These are phyloP conservation scores for Panaeolus papilionaceus DNA, from an alignment of 768 basidiomycete species.

Conservation along the genomic window DNA sequence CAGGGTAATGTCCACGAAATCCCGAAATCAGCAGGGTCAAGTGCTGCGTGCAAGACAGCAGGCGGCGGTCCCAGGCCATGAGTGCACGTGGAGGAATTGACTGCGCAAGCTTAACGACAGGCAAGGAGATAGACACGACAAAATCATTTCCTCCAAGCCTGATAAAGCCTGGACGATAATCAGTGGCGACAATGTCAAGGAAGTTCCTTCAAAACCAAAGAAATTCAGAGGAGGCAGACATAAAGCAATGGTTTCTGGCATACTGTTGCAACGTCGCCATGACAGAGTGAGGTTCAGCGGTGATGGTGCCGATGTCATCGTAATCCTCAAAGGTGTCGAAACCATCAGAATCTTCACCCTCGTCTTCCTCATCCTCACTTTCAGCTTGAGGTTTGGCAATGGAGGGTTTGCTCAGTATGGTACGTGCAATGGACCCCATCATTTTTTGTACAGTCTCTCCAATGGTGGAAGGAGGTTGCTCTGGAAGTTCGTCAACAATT, in stretches of 20 bases:
- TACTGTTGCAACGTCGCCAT: constrained; percentile 39
- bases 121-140: constrained; percentile 61
- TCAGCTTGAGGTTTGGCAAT: constrained; percentile 7
- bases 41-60: constrained; percentile 61
- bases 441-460: constrained; percentile 51
- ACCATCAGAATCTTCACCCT: constrained; percentile 31
- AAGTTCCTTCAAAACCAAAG: constrained; percentile 53
- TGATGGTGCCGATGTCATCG: constrained; percentile 40
- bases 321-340: constrained; percentile 45
- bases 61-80: constrained; percentile 75
- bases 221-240: constrained; percentile 14
- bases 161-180: constrained; percentile 66
- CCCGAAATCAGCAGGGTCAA: constrained; percentile 72
- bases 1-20: constrained; percentile 58
- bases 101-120: constrained; percentile 54
- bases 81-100: constrained; percentile 68
- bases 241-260: constrained; percentile 19
- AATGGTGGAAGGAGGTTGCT: constrained; percentile 47
- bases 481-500: constrained; percentile 52
- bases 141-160: constrained; percentile 57
- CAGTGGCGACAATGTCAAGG: constrained; percentile 58
- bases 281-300: constrained; percentile 30
- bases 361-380: constrained; percentile 19
- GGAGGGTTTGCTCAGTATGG: background rate
- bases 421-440: constrained; percentile 39